Percentiles rank a stretch among this genome's conserved stretches.
Conservation (phyloP, 805 yeast genomes). For the Tetrapisispora fleetii region DNA sequence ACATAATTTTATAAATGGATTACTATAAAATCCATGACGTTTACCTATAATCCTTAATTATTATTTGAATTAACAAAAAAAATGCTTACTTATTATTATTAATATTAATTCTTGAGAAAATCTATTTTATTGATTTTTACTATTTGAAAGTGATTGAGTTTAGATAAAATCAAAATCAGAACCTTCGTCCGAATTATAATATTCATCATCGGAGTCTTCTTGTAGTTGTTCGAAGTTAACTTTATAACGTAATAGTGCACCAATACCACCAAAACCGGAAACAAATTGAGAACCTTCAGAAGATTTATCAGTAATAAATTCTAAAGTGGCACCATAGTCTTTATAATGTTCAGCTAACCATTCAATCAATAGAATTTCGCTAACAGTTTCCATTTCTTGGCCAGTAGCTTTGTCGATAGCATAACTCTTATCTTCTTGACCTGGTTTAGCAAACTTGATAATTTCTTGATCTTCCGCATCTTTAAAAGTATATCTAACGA, state of each 20-base stretch:
- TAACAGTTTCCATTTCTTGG: slow-evolving; percentile 79
- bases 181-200: slow-evolving; percentile 50
- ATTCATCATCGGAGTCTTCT: slow-evolving; percentile 82
- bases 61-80: not conserved
- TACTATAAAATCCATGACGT: not conserved
- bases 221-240: slow-evolving; percentile 93
- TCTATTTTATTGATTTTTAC: not conserved
- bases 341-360: slow-evolving; percentile 98
- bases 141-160: slow-evolving; percentile 2
- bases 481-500: slow-evolving; percentile 72
- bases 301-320: slow-evolving; percentile 92
- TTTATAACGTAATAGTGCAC: slow-evolving; percentile 91
- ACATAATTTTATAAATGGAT: too few species aligned
- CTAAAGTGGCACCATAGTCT: slow-evolving; percentile 88
- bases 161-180: slow-evolving; percentile 32
- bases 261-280: slow-evolving; percentile 97
- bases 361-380: slow-evolving; percentile 80
- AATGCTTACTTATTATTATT: not conserved
- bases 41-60: not conserved
- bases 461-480: slow-evolving; percentile 73
- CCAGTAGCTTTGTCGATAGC: slow-evolving; percentile 79
- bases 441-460: slow-evolving; percentile 63
- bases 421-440: slow-evolving; percentile 63
- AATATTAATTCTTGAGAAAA: not conserved
- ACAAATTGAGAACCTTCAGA: slow-evolving; percentile 98